phyloP scores from a whole-genome alignment of 371 early-diverging fungal species.

The Mucor racemosus region DNA sequence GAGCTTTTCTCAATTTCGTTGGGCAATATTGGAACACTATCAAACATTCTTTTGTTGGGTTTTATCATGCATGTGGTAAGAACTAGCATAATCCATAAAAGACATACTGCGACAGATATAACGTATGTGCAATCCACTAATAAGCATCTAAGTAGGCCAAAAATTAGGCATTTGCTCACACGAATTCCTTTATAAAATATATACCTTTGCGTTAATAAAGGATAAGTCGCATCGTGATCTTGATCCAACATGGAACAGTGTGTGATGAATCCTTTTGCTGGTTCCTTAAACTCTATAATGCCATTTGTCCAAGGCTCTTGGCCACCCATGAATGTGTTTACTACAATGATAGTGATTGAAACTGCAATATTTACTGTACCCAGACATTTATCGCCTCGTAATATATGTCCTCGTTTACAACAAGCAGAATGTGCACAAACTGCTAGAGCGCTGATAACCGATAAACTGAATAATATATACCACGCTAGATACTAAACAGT shows the following conservation, averaged over 20 bases:
- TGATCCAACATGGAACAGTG: slow-evolving; percentile 36
- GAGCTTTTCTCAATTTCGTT: not conserved
- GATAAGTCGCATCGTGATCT: slow-evolving; percentile 35
- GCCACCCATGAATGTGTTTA: slow-evolving; percentile 27
- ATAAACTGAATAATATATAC: slow-evolving; percentile 33
- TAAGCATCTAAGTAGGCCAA: slow-evolving; percentile 9
- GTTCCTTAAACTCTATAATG: slow-evolving; percentile 35
- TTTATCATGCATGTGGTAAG: not conserved
- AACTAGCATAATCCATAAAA: slow-evolving; percentile 13
- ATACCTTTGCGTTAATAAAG: slow-evolving; percentile 45
- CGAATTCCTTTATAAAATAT: no score
- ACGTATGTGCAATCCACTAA: slow-evolving; percentile 18
- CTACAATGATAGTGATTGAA: slow-evolving; percentile 15
- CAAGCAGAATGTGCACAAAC: slow-evolving; percentile 39
- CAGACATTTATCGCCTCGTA: slow-evolving; percentile 38
- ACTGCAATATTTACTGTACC: slow-evolving; percentile 30
- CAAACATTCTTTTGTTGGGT: not conserved
- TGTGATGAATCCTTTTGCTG: slow-evolving; percentile 39
- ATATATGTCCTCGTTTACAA: slow-evolving; percentile 33
- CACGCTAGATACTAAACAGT: slow-evolving; percentile 33
- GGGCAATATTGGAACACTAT: not conserved
- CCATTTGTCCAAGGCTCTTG: slow-evolving; percentile 51
- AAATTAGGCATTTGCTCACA: no score
- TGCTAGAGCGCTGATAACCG: slow-evolving; percentile 26
- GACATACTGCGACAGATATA: not conserved